A percentile compares a stretch with the other conserved stretches of the same genome.
phyloP scores from a whole-genome alignment of 2,329 filamentous ascomycete genomes.

The Pseudogymnoascus sp. region DNA sequence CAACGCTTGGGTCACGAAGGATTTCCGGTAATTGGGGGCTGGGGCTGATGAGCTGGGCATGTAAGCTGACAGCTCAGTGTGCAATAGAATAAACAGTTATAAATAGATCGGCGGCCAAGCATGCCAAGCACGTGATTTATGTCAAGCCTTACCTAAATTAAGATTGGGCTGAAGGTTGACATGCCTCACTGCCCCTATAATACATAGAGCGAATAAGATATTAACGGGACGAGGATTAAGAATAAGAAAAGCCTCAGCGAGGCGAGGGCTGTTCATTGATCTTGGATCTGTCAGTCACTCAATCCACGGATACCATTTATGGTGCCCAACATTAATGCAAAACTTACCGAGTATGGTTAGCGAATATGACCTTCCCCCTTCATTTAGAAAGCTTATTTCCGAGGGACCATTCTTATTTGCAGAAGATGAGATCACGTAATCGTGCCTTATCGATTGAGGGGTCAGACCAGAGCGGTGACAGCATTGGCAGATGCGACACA shows the following conservation, averaged over 20 bases:
- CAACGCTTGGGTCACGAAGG: slow-evolving; percentile 1
- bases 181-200: neutral
- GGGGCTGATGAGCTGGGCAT: neutral
- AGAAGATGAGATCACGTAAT: neutral
- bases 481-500: neutral
- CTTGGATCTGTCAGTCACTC: neutral
- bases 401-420: neutral
- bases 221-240: neutral
- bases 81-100: neutral
- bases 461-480: slow-evolving; percentile 1
- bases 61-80: slow-evolving; percentile 3
- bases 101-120: neutral
- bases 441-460: neutral
- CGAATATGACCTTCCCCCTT: neutral
- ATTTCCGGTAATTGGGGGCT: slow-evolving; percentile 2
- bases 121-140: neutral
- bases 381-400: slow-evolving; percentile 3
- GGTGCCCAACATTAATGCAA: neutral
- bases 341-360: neutral
- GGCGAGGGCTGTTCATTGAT: neutral
- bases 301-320: neutral
- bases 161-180: neutral
- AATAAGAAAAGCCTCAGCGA: neutral
- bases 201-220: neutral
- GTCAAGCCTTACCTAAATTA: neutral